Conservation (phyloP, 208 protist genomes). For the Crithidia acanthocephali region DNA sequence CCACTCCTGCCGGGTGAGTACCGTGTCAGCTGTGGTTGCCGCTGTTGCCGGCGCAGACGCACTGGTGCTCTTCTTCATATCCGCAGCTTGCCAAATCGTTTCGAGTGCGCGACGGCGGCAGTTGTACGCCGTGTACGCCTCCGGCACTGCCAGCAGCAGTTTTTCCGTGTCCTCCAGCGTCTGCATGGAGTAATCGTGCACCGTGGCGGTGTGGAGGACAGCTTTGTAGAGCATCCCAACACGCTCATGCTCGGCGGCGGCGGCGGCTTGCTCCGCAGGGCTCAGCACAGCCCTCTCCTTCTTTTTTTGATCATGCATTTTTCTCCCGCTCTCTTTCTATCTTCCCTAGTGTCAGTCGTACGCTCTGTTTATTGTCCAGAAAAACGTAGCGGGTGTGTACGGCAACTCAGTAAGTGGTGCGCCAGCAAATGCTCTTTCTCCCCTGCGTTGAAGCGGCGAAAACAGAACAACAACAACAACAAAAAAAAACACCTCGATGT, state of each 20-base stretch:
- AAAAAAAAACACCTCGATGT: neutral
- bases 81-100: constrained; percentile 21
- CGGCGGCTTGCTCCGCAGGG: constrained; percentile 23
- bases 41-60: neutral
- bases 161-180: constrained; percentile 42
- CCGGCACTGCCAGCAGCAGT: constrained; percentile 68
- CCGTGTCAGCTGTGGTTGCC: neutral
- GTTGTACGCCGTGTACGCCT: constrained; percentile 88
- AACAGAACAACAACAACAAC: neutral
- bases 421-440: too few relatives aligned
- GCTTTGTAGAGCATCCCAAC: constrained; percentile 51
- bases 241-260: constrained; percentile 40
- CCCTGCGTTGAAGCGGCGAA: neutral
- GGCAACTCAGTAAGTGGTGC: too few relatives aligned
- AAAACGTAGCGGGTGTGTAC: too few relatives aligned
- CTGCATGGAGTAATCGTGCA: constrained; percentile 29
- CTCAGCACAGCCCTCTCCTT: constrained; percentile 30
- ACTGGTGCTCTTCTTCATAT: neutral
- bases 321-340: too few relatives aligned
- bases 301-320: constrained; percentile 77
- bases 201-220: constrained; percentile 34
- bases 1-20: constrained; percentile 10
- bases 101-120: constrained; percentile 56
- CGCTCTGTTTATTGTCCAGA: too few relatives aligned
- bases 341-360: too few relatives aligned